phyloP scores from a whole-genome alignment of 208 protist genomes.

The Sergeia podlipaevii region DNA sequence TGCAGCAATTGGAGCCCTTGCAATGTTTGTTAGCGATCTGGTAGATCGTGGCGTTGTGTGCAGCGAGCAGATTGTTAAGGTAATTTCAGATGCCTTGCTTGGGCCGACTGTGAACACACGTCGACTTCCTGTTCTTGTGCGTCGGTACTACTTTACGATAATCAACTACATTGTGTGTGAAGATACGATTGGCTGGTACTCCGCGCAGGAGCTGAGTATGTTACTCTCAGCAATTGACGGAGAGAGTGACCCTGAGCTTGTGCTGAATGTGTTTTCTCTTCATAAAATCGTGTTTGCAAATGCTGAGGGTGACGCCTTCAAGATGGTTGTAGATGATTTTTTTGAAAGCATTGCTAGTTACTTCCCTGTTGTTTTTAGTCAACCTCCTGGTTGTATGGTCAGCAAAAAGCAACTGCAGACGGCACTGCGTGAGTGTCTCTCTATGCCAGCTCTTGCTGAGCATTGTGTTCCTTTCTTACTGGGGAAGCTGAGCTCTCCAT shows the following conservation, averaged over 20 bases:
- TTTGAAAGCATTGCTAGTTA: slow-evolving; percentile 83
- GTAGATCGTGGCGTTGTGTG: slow-evolving; percentile 5
- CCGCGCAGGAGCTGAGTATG: slow-evolving; percentile 16
- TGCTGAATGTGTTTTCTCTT: slow-evolving; percentile 48
- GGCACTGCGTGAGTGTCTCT: slow-evolving; percentile 41
- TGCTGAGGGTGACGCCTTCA: slow-evolving; percentile 16
- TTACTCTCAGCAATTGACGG: slow-evolving; percentile 64
- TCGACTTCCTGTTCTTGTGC: slow-evolving; percentile 11
- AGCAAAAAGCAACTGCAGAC: slow-evolving; percentile 54
- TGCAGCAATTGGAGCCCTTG: slow-evolving; percentile 28
- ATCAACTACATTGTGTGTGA: slow-evolving; percentile 22
- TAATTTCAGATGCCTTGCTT: slow-evolving; percentile 18
- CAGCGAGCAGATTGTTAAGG: slow-evolving; percentile 9
- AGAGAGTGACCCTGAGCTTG: slow-evolving; percentile 71
- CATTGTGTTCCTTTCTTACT: slow-evolving; percentile 66
- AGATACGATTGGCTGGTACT: slow-evolving; percentile 3
- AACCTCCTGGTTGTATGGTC: slow-evolving; percentile 52
- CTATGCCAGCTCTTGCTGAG: slow-evolving; percentile 32
- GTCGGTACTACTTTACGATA: slow-evolving; percentile 17
- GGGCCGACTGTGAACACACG: slow-evolving; percentile 16
- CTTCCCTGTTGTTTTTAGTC: slow-evolving; percentile 80
- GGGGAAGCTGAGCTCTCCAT: slow-evolving; percentile 62
- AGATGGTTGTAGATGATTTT: slow-evolving; percentile 37
- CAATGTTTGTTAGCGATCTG: slow-evolving; percentile 27
- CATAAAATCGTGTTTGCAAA: slow-evolving; percentile 19